Base-by-base conservation (phyloP, 2,329 filamentous ascomycete species). In the Canariomyces notabilis region DNA sequence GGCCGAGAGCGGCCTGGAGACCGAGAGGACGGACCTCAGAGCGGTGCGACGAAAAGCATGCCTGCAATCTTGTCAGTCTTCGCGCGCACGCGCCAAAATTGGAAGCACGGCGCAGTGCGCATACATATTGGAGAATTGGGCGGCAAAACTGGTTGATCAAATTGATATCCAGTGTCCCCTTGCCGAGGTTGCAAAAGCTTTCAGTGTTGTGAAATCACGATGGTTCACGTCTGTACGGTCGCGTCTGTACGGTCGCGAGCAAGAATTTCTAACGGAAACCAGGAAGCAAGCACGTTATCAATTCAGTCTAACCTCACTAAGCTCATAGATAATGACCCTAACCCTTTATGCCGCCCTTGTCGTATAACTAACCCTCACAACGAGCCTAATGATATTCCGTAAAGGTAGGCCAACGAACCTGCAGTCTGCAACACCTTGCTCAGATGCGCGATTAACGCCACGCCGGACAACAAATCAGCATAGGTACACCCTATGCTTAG, bases 31-130 rank as follows among this genome's bases (percentile, higher is more conserved):
- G 21, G 59, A 60, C 46, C 64, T 58, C 44, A 66, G 42, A 32
- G 59, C 59, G 38, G 59, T 57, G 47, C 62, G 61, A 52, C 64
- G 63, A 37, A 67, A 37, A 18, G 59, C 61, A 44, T 65, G 56
- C 64, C 64, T 67, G 26, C 15, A 19, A 5, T 9, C n/a, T 15
- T 9, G 34, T 44, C 20, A 44, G 36, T 42, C 35, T 36, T 21
- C n/a, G 15, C 21, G 33, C 14, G 18, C 22, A 7, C 8, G 15
- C 9, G 7, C 11, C 19, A 18, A 12, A 6, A 6, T 14, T 22
- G 16, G 21, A 11, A 37, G 22, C 12, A 15, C 11, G 3, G 29
- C 4, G 7, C n/a, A 7, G 2, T 15, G 14, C 2, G 29, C 46
- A 8, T 41, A 49, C 47, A 49, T 49, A n/a, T 34, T 50, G 33